These are phyloP conservation scores for Microsporum canis DNA, from an alignment of 2,329 filamentous ascomycete genomes.

Conservation along the genomic window DNA sequence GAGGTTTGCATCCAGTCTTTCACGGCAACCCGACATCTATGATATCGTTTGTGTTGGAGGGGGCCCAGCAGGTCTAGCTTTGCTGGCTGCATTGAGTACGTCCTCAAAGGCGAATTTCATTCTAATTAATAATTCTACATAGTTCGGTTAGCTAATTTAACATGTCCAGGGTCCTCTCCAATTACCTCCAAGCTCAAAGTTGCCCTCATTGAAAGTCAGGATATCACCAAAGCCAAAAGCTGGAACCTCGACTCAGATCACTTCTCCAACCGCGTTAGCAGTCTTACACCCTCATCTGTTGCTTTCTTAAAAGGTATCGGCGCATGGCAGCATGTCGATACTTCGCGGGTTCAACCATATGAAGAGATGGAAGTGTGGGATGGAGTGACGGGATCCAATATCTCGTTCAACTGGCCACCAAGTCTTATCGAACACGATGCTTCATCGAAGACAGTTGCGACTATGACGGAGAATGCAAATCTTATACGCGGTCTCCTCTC, in stretches of 20 bases:
- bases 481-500: slow-evolving; percentile 66
- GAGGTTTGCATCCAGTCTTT: slow-evolving; percentile 26
- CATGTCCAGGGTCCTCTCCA: slow-evolving; percentile 56
- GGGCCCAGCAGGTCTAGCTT: slow-evolving; percentile 76
- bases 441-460: slow-evolving; percentile 61
- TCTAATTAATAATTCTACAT: background rate
- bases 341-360: slow-evolving; percentile 68
- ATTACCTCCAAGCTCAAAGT: slow-evolving; percentile 66
- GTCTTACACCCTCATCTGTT: slow-evolving; percentile 80
- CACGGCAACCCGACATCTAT: slow-evolving; percentile 58
- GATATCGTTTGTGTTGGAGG: slow-evolving; percentile 88
- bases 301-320: slow-evolving; percentile 71
- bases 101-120: slow-evolving; percentile 4
- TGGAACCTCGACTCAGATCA: slow-evolving; percentile 56
- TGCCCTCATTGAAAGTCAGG: slow-evolving; percentile 82
- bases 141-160: slow-evolving; percentile 6
- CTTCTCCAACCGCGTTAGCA: slow-evolving; percentile 93
- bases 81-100: slow-evolving; percentile 65
- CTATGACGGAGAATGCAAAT: slow-evolving; percentile 94
- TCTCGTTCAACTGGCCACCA: slow-evolving; percentile 67
- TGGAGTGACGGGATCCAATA: slow-evolving; percentile 72
- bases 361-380: slow-evolving; percentile 99
- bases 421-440: slow-evolving; percentile 32
- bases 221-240: slow-evolving; percentile 56
- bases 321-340: slow-evolving; percentile 67